A percentile compares a stretch with the other conserved stretches of the same genome.
These are phyloP conservation scores for Poa annua DNA, from an alignment of 176 grass and related monocot genomes.

Conservation along the genomic window DNA sequence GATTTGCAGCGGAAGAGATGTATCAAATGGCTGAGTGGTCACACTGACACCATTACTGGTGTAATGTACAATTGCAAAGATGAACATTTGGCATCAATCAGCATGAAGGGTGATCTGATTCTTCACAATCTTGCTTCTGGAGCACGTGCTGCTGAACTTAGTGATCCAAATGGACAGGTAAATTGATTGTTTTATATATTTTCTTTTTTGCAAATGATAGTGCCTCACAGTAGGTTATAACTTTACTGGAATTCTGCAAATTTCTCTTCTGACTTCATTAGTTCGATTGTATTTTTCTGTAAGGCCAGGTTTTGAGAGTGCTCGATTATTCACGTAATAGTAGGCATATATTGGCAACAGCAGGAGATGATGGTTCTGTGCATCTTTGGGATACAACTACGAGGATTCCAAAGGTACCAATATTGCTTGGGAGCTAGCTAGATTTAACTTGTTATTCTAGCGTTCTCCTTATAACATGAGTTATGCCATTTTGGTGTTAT, in stretches of 20 bases:
- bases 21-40: constrained; percentile 95
- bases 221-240: not conserved
- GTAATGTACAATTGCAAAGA: constrained; percentile 99
- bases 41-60: constrained; percentile 88
- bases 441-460: constrained; percentile 34
- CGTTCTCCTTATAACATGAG: constrained; percentile 21
- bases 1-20: constrained; percentile 93
- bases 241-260: constrained; percentile 34
- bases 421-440: constrained; percentile 14
- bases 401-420: constrained; percentile 80
- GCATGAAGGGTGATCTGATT: constrained; percentile 93
- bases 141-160: constrained; percentile 88
- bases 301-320: constrained; percentile 86
- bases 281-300: constrained; percentile 45
- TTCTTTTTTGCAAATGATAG: not conserved
- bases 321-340: constrained; percentile 93
- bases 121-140: constrained; percentile 99
- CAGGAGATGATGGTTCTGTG: constrained; percentile 98
- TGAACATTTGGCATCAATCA: constrained; percentile 97
- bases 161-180: constrained; percentile 97
- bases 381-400: constrained; percentile 98
- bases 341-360: constrained; percentile 85
- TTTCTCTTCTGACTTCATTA: constrained; percentile 37
- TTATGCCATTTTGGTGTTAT: constrained; percentile 18
- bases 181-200: constrained; percentile 37